Conservation (phyloP, 257 asterid species). For the Nicotiana tomentosiformis region DNA sequence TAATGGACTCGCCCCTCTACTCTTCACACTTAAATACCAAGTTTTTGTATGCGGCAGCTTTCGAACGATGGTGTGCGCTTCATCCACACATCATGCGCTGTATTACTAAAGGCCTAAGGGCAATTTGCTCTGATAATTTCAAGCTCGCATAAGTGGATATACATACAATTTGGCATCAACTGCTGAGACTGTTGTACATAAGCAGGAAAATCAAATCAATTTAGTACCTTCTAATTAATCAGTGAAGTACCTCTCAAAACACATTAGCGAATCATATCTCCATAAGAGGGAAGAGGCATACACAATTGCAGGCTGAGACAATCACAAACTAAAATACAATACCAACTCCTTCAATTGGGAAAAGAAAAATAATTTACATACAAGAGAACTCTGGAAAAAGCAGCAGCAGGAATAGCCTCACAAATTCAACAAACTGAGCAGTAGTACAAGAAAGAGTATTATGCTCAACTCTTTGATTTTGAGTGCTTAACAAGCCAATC, state of each 20-base stretch:
- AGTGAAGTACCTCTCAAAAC: background rate
- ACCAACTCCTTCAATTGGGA: background rate
- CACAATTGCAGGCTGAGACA: background rate
- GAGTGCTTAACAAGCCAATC: constrained; percentile 98
- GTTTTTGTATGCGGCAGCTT: no score
- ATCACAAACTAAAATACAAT: background rate
- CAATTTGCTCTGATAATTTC: no score
- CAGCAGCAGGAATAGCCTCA: background rate
- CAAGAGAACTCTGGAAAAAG: background rate
- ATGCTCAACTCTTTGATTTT: constrained; percentile 68
- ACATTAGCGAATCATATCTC: background rate
- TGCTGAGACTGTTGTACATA: background rate
- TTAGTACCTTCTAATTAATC: background rate
- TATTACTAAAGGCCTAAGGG: no score
- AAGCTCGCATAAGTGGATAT: background rate
- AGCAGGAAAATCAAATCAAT: background rate
- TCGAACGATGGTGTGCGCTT: no score
- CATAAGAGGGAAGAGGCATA: background rate
- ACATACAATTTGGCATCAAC: background rate
- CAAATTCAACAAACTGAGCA: background rate
- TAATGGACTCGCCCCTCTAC: no score
- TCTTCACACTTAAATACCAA: no score
- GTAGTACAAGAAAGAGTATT: background rate
- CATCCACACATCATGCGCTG: no score
- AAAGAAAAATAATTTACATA: background rate